Conservation (phyloP, 345 rosid genomes). For the Cardiospermum halicacabum region DNA sequence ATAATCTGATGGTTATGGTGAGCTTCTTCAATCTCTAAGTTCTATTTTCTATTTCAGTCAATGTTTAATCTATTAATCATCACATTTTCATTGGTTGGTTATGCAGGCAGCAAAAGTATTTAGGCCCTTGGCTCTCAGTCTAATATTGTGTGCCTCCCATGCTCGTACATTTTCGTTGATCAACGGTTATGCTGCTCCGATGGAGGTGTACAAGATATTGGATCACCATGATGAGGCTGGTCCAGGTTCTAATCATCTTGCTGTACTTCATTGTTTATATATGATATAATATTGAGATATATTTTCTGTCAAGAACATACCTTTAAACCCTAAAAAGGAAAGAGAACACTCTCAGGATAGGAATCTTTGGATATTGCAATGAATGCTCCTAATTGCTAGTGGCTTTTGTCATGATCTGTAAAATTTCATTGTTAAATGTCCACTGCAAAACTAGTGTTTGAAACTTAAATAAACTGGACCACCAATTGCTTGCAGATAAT, state of each 20-base stretch:
- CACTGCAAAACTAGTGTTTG: background rate
- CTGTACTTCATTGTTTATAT: background rate
- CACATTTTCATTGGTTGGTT: slow-evolving; percentile 1
- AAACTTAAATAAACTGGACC: background rate
- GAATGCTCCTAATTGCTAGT: background rate
- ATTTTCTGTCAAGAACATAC: background rate
- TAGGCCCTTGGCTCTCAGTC: slow-evolving; percentile 67
- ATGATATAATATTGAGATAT: background rate
- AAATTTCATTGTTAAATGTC: slow-evolving; percentile 4
- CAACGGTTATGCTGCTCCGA: slow-evolving; percentile 82
- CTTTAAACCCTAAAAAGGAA: background rate
- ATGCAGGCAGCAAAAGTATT: slow-evolving; percentile 70
- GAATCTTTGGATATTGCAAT: background rate
- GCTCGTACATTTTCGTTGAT: slow-evolving; percentile 81
- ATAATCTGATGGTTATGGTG: slow-evolving; percentile 52
- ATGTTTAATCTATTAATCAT: background rate
- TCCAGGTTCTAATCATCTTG: slow-evolving; percentile 36
- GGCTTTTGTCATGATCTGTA: slow-evolving; percentile 7
- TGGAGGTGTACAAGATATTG: slow-evolving; percentile 77
- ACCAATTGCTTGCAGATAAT: background rate
- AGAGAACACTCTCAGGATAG: background rate
- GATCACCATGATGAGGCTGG: slow-evolving; percentile 88
- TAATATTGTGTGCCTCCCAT: slow-evolving; percentile 84
- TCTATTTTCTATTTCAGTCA: slow-evolving; percentile 1
- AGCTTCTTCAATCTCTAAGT: slow-evolving; percentile 17